Conservation (phyloP, 345 rosid genomes). For the Salix dunnii region DNA sequence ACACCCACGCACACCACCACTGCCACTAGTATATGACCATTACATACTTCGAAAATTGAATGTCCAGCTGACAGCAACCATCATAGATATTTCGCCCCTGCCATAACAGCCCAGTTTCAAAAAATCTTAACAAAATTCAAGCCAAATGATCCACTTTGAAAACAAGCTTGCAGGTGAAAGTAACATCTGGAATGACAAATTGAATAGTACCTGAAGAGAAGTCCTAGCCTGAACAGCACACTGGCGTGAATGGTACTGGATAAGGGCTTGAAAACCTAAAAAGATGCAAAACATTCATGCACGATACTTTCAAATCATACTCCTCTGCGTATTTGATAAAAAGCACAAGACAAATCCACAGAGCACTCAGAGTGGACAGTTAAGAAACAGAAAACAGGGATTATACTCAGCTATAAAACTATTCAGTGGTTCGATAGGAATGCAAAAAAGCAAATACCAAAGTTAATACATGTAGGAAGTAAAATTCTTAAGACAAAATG, state of each 20-base stretch:
- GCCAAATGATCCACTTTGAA: not conserved
- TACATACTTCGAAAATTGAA: conserved; percentile 93
- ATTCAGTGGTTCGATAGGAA: not conserved
- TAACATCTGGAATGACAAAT: not conserved
- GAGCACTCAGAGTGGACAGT: conserved; percentile 2
- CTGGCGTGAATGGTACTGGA: conserved; percentile 76
- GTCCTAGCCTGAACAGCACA: conserved; percentile 78
- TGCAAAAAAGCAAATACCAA: conserved; percentile 9
- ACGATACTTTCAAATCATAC: conserved; percentile 10
- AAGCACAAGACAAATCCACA: conserved; percentile 1
- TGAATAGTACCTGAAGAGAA: conserved; percentile 68
- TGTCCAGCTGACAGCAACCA: conserved; percentile 96
- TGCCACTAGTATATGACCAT: not conserved
- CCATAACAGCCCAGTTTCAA: conserved; percentile 15
- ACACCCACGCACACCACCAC: too few species aligned
- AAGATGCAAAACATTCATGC: conserved; percentile 5
- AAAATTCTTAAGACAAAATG: not conserved
- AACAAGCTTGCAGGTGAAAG: conserved; percentile 1
- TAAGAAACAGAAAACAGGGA: not conserved
- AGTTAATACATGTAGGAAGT: conserved; percentile 1
- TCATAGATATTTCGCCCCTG: conserved; percentile 98
- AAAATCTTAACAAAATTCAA: conserved; percentile 11
- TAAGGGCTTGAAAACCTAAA: conserved; percentile 94
- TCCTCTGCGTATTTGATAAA: not conserved
- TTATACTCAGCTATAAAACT: conserved; percentile 8